These are phyloP conservation scores for Fusarium falciforme DNA, from an alignment of 2,329 filamentous ascomycete genomes.

Conservation along the genomic window DNA sequence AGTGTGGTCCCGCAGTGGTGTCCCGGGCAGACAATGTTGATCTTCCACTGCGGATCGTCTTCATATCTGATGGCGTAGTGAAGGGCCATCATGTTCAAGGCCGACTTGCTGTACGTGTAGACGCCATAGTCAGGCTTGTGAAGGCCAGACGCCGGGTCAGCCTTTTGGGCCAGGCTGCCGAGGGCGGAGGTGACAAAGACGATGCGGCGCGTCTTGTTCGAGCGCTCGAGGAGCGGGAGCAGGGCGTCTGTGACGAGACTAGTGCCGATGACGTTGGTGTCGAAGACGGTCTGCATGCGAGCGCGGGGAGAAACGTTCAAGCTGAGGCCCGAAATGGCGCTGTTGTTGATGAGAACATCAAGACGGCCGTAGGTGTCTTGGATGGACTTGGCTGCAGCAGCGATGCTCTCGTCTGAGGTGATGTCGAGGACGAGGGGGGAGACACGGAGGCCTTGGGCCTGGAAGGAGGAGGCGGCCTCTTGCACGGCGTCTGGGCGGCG, in stretches of 20 bases:
- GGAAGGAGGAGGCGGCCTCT: conserved; percentile 18
- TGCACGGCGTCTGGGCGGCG: conserved; percentile 9
- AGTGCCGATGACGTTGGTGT: conserved; percentile 32
- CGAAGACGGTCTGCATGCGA: conserved; percentile 26
- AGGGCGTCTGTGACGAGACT: conserved; percentile 28
- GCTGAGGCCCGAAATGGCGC: conserved; percentile 19
- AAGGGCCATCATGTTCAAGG: conserved; percentile 33
- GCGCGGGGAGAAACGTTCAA: conserved; percentile 9
- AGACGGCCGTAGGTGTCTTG: conserved; percentile 16
- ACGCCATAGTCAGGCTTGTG: conserved; percentile 1
- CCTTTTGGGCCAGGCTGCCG: conserved; percentile 25
- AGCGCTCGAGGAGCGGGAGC: conserved; percentile 20
- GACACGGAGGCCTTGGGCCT: conserved; percentile 9
- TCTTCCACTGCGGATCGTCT: conserved; percentile 16
- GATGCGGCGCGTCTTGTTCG: conserved; percentile 12
- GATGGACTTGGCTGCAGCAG: conserved; percentile 2
- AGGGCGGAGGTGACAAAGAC: conserved; percentile 33
- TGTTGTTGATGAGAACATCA: conserved; percentile 33
- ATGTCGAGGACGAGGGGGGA: conserved; percentile 27
- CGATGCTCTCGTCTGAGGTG: conserved; percentile 28
- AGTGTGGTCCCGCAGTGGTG: conserved; percentile 14
- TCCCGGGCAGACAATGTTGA: conserved; percentile 23
- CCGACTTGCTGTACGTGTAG: conserved; percentile 32
- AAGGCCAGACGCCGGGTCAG: background rate
- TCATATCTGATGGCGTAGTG: conserved; percentile 25